Percentiles rank a stretch among this genome's conserved stretches.
Conservation (phyloP, 139 green algal species). For the Gonium pectorale region DNA sequence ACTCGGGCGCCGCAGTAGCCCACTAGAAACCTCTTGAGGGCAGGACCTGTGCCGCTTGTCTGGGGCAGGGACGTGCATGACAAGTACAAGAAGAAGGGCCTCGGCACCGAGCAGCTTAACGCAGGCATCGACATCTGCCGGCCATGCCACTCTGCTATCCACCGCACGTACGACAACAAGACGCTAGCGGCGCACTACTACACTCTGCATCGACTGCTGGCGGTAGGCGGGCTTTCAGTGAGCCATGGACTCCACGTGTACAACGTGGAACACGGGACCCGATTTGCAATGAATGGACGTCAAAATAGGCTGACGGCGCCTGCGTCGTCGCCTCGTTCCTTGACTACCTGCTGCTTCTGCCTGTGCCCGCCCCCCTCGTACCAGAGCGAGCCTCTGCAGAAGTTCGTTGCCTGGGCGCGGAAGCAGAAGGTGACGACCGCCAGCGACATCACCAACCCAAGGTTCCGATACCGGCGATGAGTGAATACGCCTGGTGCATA, state of each 20-base stretch:
- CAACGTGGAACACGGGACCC: no score
- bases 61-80: neutral
- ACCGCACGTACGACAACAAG: constrained; percentile 24
- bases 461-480: neutral
- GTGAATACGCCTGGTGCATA: no score
- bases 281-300: no score
- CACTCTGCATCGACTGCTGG: neutral
- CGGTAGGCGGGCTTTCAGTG: no score
- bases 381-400: neutral
- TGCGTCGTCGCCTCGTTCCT: no score
- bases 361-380: no score
- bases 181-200: neutral
- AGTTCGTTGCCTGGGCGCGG: neutral
- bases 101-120: neutral
- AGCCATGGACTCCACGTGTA: no score
- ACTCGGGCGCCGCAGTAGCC: no score
- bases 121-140: neutral
- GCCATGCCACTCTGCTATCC: constrained; percentile 22
- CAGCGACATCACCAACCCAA: neutral
- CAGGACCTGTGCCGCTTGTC: no score
- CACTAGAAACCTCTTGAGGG: no score
- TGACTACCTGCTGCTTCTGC: no score
- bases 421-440: constrained; percentile 13
- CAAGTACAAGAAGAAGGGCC: neutral
- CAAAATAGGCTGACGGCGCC: no score